Evolutionary conservation across 2,329 filamentous ascomycete species (phyloP).

Genomic region (Fusarium metavorans): DNA sequence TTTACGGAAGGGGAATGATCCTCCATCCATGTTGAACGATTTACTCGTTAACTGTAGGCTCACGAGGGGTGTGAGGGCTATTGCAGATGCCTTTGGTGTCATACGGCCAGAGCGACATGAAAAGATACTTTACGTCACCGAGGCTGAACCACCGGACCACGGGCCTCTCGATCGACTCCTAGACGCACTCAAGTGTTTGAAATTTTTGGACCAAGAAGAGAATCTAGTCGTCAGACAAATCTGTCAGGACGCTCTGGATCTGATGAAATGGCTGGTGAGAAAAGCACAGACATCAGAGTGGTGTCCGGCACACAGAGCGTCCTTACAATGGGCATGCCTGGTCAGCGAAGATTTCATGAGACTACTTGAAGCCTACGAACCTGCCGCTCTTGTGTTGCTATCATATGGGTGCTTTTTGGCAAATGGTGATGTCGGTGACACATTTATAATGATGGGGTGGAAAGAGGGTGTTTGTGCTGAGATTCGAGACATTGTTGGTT

Average conservation of each 20-base stretch:
- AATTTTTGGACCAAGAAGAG: conserved; percentile 4
- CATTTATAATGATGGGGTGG: conserved; percentile 5
- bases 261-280: conserved; percentile 8
- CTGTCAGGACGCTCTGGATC: conserved; percentile 4
- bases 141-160: neutral
- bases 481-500: neutral
- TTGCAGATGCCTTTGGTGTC: conserved; percentile 4
- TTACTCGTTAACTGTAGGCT: neutral
- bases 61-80: neutral
- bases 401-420: conserved; percentile 3
- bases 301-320: conserved; percentile 5
- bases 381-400: conserved; percentile 2
- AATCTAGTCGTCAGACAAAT: neutral
- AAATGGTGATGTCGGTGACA: conserved; percentile 3
- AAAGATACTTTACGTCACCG: neutral
- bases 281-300: conserved; percentile 9
- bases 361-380: neutral
- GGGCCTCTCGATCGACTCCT: conserved; percentile 7
- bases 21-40: neutral
- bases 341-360: neutral
- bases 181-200: conserved; percentile 1
- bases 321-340: neutral
- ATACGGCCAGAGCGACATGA: conserved; percentile 1
- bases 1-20: neutral
- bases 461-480: conserved; percentile 5